Conservation (phyloP, 352 stramenopile species). For the Globisporangium acanthophoron region DNA sequence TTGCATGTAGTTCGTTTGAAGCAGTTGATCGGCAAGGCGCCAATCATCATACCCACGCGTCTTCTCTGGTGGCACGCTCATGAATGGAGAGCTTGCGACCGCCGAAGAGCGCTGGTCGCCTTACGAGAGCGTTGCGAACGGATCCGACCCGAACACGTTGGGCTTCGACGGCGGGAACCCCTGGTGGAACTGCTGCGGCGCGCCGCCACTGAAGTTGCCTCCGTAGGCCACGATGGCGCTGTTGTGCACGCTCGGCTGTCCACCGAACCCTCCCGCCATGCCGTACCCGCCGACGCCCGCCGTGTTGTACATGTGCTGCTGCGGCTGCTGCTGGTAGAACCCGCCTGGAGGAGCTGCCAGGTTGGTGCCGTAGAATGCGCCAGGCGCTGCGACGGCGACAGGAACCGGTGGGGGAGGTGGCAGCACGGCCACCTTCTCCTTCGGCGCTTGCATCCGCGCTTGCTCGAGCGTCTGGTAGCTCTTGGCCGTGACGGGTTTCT, state of each 20-base stretch:
- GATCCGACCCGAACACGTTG: conserved; percentile 31
- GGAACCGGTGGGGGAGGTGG: conserved; percentile 22
- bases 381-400: conserved; percentile 1
- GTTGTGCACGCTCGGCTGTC: conserved; percentile 3
- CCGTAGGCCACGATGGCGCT: conserved; percentile 14
- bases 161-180: conserved; percentile 18
- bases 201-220: conserved; percentile 16
- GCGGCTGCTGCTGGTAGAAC: conserved; percentile 29
- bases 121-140: conserved; percentile 61
- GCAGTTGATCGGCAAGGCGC: neutral
- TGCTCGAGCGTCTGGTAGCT: conserved; percentile 72
- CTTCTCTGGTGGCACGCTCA: neutral
- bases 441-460: conserved; percentile 47
- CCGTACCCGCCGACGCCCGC: conserved; percentile 13
- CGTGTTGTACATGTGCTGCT: conserved; percentile 35
- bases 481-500: conserved; percentile 33
- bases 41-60: too few species aligned
- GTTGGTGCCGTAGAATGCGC: conserved; percentile 21
- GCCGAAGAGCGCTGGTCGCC: neutral
- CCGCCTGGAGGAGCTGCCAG: conserved; percentile 4
- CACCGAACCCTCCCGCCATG: conserved; percentile 16
- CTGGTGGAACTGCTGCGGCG: conserved; percentile 35
- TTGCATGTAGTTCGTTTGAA: neutral
- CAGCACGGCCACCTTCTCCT: conserved; percentile 61
- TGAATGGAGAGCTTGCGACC: too few species aligned